Conservation (phyloP, 1,284 basidiomycete species). For the Puccinia horiana region DNA sequence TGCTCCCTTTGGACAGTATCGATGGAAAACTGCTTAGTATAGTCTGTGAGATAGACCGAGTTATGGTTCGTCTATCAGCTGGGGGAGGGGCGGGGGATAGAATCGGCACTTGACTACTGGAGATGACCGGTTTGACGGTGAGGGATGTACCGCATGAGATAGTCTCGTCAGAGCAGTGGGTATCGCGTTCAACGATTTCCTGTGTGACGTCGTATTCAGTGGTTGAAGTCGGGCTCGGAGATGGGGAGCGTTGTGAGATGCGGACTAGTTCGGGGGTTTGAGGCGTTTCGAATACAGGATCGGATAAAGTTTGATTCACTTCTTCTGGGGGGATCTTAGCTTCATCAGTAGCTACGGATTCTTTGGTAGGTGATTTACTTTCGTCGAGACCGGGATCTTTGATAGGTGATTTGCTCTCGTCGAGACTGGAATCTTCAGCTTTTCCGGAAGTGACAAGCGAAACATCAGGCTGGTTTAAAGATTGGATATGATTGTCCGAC, state of each 20-base stretch:
- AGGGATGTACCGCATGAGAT: background rate
- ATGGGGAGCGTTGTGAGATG: background rate
- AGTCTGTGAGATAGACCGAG: background rate
- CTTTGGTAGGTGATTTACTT: background rate
- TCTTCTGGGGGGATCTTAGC: background rate
- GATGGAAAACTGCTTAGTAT: background rate
- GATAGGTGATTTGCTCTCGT: background rate
- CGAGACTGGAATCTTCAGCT: background rate
- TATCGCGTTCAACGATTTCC: background rate
- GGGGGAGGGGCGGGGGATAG: conserved; percentile 31
- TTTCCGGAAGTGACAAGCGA: background rate
- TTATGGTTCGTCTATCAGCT: background rate
- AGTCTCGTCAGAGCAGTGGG: background rate
- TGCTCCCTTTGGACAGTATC: background rate
- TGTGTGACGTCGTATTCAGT: background rate
- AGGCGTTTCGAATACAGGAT: background rate
- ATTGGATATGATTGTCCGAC: background rate
- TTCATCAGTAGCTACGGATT: background rate
- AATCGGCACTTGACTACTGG: background rate
- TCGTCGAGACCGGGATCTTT: background rate
- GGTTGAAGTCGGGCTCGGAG: conserved; percentile 22
- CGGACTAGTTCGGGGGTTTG: background rate
- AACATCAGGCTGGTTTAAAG: background rate
- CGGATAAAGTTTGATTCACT: background rate
- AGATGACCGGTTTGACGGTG: background rate